Percentiles rank a stretch among this genome's conserved stretches.
Conservation (phyloP, 768 basidiomycete species). For the Trametes gibbosa region DNA sequence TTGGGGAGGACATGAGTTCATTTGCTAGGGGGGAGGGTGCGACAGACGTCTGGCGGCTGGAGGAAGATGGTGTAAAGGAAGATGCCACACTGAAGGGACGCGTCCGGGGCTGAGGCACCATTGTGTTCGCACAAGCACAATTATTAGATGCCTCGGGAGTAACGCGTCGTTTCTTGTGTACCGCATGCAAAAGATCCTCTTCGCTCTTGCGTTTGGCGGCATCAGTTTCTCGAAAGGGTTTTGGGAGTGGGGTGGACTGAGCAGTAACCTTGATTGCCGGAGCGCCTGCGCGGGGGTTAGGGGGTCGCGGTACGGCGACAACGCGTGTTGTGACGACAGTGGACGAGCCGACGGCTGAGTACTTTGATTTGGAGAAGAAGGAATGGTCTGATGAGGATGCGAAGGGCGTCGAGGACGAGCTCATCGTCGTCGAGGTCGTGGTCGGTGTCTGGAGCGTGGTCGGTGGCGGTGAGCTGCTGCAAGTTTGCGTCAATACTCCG, state of each 20-base stretch:
- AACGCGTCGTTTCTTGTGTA: conserved; percentile 28
- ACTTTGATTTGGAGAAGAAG: conserved; percentile 33
- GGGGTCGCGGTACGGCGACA: conserved; percentile 21
- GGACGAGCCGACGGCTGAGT: conserved; percentile 20
- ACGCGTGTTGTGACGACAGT: conserved; percentile 31
- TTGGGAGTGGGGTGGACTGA: conserved; percentile 21
- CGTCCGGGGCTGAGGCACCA: conserved; percentile 4
- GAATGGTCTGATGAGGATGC: conserved; percentile 24
- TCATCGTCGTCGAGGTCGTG: conserved; percentile 14
- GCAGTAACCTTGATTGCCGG: conserved; percentile 21
- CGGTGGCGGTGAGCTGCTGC: conserved; percentile 13
- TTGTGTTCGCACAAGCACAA: not conserved
- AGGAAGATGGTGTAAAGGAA: conserved; percentile 8
- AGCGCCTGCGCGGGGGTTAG: conserved; percentile 18
- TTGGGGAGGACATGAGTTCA: conserved; percentile 51
- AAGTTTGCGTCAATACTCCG: not conserved
- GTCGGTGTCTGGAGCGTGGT: conserved; percentile 7
- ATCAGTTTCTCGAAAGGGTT: conserved; percentile 16
- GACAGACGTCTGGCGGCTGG: conserved; percentile 13
- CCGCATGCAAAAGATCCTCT: not conserved
- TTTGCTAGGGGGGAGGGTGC: conserved; percentile 22
- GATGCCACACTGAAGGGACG: conserved; percentile 20
- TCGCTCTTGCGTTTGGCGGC: conserved; percentile 21
- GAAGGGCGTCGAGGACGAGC: conserved; percentile 15
- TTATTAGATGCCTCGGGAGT: conserved; percentile 7